phyloP scores from a whole-genome alignment of 805 yeast genomes.

The Yarrowia sp. region DNA sequence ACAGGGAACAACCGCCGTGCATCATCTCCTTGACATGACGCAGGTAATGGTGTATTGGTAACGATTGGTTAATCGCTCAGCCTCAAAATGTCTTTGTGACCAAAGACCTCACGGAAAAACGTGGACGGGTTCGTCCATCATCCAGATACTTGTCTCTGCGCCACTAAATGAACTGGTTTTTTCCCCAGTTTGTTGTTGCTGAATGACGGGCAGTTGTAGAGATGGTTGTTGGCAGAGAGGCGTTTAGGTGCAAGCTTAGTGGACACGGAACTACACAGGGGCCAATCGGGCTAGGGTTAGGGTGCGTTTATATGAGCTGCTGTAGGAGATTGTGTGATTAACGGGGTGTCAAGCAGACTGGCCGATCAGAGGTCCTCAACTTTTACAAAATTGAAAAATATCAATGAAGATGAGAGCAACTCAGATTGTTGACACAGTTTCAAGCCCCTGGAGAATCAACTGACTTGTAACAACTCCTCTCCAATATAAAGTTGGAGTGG shows the following conservation, averaged over 20 bases:
- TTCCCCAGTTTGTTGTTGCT: not conserved
- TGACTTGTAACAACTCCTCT: not conserved
- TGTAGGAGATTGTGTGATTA: no score
- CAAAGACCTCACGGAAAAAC: not conserved
- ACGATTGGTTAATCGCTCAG: slow-evolving; percentile 1
- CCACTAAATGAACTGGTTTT: not conserved
- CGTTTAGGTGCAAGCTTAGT: not conserved
- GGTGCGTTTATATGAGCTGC: no score
- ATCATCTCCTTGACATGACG: not conserved
- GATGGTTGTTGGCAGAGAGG: not conserved
- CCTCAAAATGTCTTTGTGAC: not conserved
- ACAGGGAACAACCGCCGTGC: not conserved
- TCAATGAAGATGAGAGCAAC: no score
- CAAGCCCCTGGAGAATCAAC: no score
- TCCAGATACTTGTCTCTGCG: not conserved
- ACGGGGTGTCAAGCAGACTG: no score
- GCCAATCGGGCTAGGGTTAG: not conserved
- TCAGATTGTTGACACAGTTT: no score
- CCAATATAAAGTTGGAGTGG: not conserved
- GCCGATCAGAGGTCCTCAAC: no score
- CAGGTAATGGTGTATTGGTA: not conserved
- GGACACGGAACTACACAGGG: not conserved
- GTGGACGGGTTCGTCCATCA: not conserved
- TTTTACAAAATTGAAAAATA: no score
- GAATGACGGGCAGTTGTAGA: not conserved